Evolutionary conservation across 2,329 filamentous ascomycete species (phyloP), one percentile per base, ranked within the genome.

Genomic region (Cladophialophora exuberans): DNA sequence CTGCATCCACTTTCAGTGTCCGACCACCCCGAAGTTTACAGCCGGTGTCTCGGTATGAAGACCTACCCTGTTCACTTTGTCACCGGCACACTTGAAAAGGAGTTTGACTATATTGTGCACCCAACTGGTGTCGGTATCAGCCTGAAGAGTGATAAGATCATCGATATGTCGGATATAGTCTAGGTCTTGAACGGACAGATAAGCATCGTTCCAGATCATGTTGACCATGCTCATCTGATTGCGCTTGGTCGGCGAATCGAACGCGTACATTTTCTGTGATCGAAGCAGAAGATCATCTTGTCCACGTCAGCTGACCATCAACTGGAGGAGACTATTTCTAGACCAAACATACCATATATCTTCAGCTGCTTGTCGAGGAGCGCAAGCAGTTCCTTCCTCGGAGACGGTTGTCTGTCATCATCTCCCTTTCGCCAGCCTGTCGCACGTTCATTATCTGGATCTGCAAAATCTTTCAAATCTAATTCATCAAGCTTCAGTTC

Each of bases 401-500:
- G 25, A 15, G 45, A 39, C 5, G 31, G 38, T 31, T 50, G 44
- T 13, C 23, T 25, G 39, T 55, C 56, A 31, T 59, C 56, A 23
- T 41, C 52, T 17, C 52, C 18, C 17, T 50, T 31, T 26, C 33
- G n/a, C n/a, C n/a, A n/a, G n/a, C n/a, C n/a, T n/a, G n/a, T 39
- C n/a, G 42, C 33, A 4, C 53, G 49, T 4, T 41, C 39, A 6
- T 26, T 49, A 4, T 26, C 17, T 13, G 10, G 17, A 2, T 28
- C 28, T 6, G 30, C 20, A 36, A 41, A 41, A 35, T 57, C 54
- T 10, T 50, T 31, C 18, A 26, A 35, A 30, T 57, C 54, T 38
- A 53, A 15, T 22, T 38, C 38, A 28, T 63, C 50, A 1, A 74
- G 57, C 6, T 47, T 35, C 0, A 47, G 33, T 52, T 73, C 70